Conservation (phyloP, 2,329 filamentous ascomycete species). For the Catunica adiposa region DNA sequence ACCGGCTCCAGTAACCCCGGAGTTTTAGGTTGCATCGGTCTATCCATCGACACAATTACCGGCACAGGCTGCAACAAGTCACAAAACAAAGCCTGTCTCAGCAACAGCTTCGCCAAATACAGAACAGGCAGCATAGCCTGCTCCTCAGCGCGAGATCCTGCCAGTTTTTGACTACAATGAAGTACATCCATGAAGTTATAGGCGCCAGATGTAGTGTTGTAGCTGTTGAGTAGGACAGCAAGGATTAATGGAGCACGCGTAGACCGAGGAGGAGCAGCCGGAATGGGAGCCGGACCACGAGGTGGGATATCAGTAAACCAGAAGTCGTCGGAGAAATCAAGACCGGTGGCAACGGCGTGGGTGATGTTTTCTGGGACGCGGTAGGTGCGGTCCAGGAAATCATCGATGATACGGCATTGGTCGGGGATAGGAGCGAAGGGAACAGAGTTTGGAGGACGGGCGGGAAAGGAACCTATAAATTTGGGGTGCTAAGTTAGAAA, state of each 20-base stretch:
- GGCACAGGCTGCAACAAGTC: slow-evolving; percentile 35
- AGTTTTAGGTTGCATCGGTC: slow-evolving; percentile 17
- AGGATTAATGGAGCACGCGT: slow-evolving; percentile 33
- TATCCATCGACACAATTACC: slow-evolving; percentile 23
- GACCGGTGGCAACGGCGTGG: slow-evolving; percentile 27
- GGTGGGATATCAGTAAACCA: slow-evolving; percentile 26
- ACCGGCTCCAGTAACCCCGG: slow-evolving; percentile 25
- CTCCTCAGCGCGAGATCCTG: slow-evolving; percentile 32
- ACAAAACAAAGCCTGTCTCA: slow-evolving; percentile 38
- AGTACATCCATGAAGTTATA: slow-evolving; percentile 39
- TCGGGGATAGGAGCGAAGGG: slow-evolving; percentile 17
- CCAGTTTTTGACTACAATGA: slow-evolving; percentile 33
- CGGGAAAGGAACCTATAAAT: neutral
- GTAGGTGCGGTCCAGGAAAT: slow-evolving; percentile 32
- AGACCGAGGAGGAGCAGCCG: slow-evolving; percentile 20
- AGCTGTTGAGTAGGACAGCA: slow-evolving; percentile 33
- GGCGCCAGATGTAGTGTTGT: slow-evolving; percentile 31
- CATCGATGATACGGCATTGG: slow-evolving; percentile 29
- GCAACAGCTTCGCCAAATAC: slow-evolving; percentile 36
- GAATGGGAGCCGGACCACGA: neutral
- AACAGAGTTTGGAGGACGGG: neutral
- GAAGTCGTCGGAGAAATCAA: slow-evolving; percentile 40
- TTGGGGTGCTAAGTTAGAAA: too few relatives aligned
- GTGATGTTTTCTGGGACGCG: slow-evolving; percentile 25
- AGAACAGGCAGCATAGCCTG: slow-evolving; percentile 32